Conservation (phyloP, 176 grass and related monocot genomes). For the Bothriochloa decipiens region DNA sequence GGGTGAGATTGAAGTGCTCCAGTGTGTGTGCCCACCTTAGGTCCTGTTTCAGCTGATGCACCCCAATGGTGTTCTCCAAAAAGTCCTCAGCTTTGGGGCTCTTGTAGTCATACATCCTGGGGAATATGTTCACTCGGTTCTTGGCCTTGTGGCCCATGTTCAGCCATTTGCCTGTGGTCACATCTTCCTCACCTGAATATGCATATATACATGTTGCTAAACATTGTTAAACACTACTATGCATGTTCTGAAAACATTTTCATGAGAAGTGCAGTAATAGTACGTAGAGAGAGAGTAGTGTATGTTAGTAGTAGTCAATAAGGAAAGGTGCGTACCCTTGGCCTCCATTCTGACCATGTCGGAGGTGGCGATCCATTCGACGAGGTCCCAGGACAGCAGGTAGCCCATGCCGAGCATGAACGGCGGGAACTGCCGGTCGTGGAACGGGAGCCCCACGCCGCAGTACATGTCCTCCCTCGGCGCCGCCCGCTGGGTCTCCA, state of each 20-base stretch:
- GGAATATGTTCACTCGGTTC: constrained; percentile 65
- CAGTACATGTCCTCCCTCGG: constrained; percentile 72
- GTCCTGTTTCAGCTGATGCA: constrained; percentile 77
- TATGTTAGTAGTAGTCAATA: not conserved
- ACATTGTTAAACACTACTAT: not conserved
- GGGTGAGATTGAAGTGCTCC: constrained; percentile 65
- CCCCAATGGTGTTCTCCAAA: constrained; percentile 58
- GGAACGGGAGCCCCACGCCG: constrained; percentile 60
- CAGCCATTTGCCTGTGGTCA: constrained; percentile 69
- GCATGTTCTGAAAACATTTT: not conserved
- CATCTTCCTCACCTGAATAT: constrained; percentile 56
- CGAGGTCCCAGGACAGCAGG: constrained; percentile 85
- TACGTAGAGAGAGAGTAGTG: not conserved
- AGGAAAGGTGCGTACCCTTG: constrained; percentile 26
- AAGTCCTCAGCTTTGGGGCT: constrained; percentile 54
- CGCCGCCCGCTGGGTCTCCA: constrained; percentile 42
- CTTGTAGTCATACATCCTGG: constrained; percentile 79
- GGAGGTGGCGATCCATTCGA: constrained; percentile 72
- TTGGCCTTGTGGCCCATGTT: constrained; percentile 61
- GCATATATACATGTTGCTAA: not conserved
- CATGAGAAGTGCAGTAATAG: no score
- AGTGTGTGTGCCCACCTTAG: constrained; percentile 58
- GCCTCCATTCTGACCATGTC: constrained; percentile 52
- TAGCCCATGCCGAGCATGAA: constrained; percentile 95
- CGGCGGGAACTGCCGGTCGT: constrained; percentile 28